Evolutionary conservation across 768 basidiomycete species (phyloP), one percentile per base, ranked within the genome.

Genomic region (Russula griseocarnosa): DNA sequence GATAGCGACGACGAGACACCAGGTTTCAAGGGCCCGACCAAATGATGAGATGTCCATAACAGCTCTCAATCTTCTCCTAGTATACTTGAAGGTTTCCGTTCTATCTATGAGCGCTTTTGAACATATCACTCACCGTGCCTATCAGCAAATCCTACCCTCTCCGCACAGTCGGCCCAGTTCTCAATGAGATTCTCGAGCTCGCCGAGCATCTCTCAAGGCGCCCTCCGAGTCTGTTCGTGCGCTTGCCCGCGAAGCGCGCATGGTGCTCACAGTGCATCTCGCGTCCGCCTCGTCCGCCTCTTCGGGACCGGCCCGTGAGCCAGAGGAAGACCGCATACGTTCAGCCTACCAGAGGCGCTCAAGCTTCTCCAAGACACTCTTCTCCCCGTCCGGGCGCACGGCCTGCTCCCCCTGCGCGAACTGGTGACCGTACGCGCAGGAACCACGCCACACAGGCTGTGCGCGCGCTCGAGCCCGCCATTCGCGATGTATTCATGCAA

Each of bases 381-480:
- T 40, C 80, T 98, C 11, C 95, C 96, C 24, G 94, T 98, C 46
- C 87, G 95, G 53, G 96, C 92, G 0, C 94, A 98, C 71, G 96
- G 96, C 7, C 78, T 98, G 3, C 78, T 92, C 42, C 79, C 94
- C 26, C 80, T 98, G 24, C 86, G 89, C 54, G 83, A 92, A 65
- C 83, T 98, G 28, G 85, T 94, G 22, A 77, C 80, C 26, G 75
- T 80, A 10, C 69, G 66, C 20, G 71, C 71, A 8, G 64, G 69
- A 28, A 20, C 62, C 18, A 40, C 68, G 6, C 69, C 66, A 18
- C 71, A 73, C 38, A 69, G n/a, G 71, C 78, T 14, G 85, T 90
- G 68, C 75, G 78, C 3, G 87, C 89, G 0, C 77, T 98, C 28
- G 74, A 86, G 18, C 93, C 94, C 7, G 89, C 87, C 0, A 91